Base-by-base conservation (phyloP, 2,329 filamentous ascomycete genomes). In the Botrytis paeoniae region DNA sequence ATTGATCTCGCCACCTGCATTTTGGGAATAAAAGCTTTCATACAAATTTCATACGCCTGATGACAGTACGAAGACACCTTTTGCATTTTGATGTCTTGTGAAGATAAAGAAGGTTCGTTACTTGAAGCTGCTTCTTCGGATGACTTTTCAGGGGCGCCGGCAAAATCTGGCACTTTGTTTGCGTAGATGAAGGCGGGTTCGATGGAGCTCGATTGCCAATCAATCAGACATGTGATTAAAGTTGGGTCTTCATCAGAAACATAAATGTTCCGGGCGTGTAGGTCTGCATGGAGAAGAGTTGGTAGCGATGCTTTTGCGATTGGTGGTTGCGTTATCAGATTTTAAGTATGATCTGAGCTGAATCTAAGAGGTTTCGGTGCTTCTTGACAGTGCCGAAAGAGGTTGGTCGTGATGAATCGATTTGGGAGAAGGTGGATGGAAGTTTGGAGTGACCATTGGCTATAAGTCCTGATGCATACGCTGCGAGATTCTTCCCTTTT, bases 241-340 rank as follows among this genome's bases (percentile, higher is more conserved):
- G 80, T 80, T 22, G 83, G 81, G 69, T 84, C 78, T 14, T 82
- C 79, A 65, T 81, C 78, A 10, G 81, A 82, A 64, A 85, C 80
- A 73, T 83, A 84, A 37, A 85, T 82, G 75, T 84, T 85, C 73
- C 81, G 78, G 78, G 81, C 82, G 74, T 84, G 80, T 57, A 84
- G 73, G 76, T 85, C 82, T 22, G 81, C 80, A 72, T 85, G 82
- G 81, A 61, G 35, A 4, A 85, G 74, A 6, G 80, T 77, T 48
- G 81, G 81, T n/a, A 25, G 8, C 18, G 57, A 43, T n/a, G 69
- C 32, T 32, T 32, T 57, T 35, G 41, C 54, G 73, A 74, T 80
- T 76, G 64, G 77, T 76, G 45, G 80, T 73, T 68, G 77, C 72
- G 29, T 83, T 79, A 7, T 69, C 66, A 73, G 12, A 8, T 7